Base-by-base conservation (phyloP, 371 early-diverging fungal genomes). In the Chytridium lagenaria region DNA sequence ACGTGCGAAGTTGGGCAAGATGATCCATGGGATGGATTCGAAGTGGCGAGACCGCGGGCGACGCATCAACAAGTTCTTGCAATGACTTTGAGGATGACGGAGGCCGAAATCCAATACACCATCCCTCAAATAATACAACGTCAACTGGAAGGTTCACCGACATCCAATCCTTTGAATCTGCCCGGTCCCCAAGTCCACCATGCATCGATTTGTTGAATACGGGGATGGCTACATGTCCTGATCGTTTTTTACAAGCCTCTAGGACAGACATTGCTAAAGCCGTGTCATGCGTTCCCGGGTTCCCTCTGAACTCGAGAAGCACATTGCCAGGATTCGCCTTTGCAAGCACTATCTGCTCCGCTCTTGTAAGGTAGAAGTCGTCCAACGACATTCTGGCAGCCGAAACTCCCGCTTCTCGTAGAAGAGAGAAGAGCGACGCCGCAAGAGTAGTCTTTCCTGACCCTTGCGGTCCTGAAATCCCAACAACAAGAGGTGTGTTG, bases 81-180 rank as follows among this genome's bases (percentile, higher is more conserved):
- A 77, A 74, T 2, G 72, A 50, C 0, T 77, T 67, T 19, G 77
- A 26, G 15, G 34, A 59, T 19, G 51, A 73, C 23, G 93, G 78
- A 0, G 91, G 79, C 33, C 88, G 90, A 77, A 95, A 98, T 0
- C 97, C 98, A 22, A 95, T 77, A 71, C 89, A 92, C 96, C 98
- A 98, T 0, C 98, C 98, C 80, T 98, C 98, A 72, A 97, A 91
- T 33, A 98, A 71, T 3, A 98, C 84, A 30, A 97, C 87, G 72
- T 95, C 91, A 39, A 91, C 72, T 0, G 94, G 93, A 0, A 80
- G 81, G 19, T 67, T 40, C 0, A 84, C 83, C 2, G 30, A 57
- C 2, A 75, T 77, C 95, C 95, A 95, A 30, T 88, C 59, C 0
- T 71, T 44, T 33, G 57, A 36, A 0, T 87, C 86, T 5, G 84